Conservation (phyloP, 257 asterid genomes). For the Henckelia pumila region DNA sequence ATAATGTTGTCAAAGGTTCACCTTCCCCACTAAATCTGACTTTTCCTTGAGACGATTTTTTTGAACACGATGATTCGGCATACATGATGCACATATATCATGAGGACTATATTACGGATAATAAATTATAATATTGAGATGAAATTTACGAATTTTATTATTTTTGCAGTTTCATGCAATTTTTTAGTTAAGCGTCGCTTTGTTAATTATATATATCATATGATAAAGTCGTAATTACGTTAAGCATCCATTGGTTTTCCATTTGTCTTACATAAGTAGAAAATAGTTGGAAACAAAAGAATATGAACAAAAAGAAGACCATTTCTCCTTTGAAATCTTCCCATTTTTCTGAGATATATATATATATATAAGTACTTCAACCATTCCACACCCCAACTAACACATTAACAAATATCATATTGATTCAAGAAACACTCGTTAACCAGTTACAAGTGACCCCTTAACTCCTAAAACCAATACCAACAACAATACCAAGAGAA, state of each 20-base stretch:
- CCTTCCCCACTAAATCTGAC: no score
- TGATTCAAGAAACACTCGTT: not conserved
- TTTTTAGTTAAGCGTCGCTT: no score
- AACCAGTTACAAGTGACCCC: slow-evolving; percentile 14
- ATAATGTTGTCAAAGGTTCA: no score
- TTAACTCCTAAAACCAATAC: not conserved
- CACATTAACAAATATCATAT: not conserved
- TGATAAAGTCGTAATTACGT: not conserved
- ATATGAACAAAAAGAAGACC: not conserved
- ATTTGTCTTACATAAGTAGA: not conserved
- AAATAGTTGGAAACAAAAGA: slow-evolving; percentile 5
- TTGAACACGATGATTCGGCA: no score
- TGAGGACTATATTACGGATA: no score
- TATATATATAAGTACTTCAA: not conserved
- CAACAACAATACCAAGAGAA: slow-evolving; percentile 3
- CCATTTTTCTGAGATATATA: not conserved
- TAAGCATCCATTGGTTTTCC: not conserved
- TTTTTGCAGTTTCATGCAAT: no score
- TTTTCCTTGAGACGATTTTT: no score
- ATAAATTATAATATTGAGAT: no score
- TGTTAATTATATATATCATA: not conserved
- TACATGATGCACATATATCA: no score
- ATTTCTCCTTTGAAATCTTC: slow-evolving; percentile 5
- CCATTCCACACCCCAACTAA: not conserved
- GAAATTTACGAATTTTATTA: no score